These are phyloP conservation scores for Neonectria hederae DNA, from an alignment of 2,329 filamentous ascomycete genomes.

Conservation along the genomic window DNA sequence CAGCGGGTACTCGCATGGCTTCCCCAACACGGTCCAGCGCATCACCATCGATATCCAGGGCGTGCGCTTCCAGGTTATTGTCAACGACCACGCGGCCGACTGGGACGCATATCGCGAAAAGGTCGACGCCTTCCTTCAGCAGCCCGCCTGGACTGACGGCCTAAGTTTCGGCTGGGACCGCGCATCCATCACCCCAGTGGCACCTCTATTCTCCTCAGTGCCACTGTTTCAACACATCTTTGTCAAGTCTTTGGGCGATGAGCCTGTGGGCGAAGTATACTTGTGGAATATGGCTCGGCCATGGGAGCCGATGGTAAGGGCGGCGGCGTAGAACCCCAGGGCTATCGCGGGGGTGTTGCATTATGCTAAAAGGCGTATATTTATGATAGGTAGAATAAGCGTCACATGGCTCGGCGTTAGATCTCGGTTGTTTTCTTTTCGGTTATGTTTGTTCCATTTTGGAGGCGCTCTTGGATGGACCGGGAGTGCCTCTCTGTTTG, in stretches of 20 bases:
- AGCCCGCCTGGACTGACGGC: constrained; percentile 41
- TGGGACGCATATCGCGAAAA: constrained; percentile 46
- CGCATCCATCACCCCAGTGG: constrained; percentile 37
- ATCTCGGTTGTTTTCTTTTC: constrained; percentile 24
- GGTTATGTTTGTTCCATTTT: constrained; percentile 11
- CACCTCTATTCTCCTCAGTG: constrained; percentile 42
- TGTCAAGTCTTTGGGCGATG: constrained; percentile 48
- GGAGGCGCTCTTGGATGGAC: constrained; percentile 26
- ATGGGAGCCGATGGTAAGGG: constrained; percentile 56
- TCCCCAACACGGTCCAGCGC: constrained; percentile 47
- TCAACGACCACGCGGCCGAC: constrained; percentile 49
- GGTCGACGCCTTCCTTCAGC: constrained; percentile 48
- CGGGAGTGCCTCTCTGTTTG: constrained; percentile 29
- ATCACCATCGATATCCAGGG: constrained; percentile 53
- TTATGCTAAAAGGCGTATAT: background rate
- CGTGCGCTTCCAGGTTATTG: constrained; percentile 50
- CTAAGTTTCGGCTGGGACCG: constrained; percentile 44
- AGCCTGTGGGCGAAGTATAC: constrained; percentile 49
- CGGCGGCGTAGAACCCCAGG: constrained; percentile 41
- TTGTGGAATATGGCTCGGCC: constrained; percentile 53
- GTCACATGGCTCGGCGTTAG: constrained; percentile 26
- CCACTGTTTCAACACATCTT: constrained; percentile 49
- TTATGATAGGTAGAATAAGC: background rate
- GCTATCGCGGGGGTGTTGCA: background rate
- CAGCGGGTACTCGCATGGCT: constrained; percentile 45